Base-by-base conservation (phyloP, 2,329 filamentous ascomycete species). In the Cercospora sp. region DNA sequence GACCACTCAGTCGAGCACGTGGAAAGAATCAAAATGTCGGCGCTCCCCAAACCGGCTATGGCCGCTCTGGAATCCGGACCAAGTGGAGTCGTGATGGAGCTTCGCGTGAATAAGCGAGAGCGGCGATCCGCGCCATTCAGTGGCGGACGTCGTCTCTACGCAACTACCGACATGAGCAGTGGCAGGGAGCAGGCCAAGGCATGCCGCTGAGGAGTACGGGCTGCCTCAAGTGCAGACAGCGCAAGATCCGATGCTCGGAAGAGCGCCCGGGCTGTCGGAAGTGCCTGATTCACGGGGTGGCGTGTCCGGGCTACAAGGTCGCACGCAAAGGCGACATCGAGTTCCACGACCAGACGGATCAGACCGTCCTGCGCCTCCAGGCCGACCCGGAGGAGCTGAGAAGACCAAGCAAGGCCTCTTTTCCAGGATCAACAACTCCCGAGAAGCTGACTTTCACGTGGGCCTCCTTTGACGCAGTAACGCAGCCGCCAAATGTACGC, bases 221-320 rank as follows among this genome's bases (percentile, higher is more conserved):
- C 42, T 77, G 75, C 65, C 69, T 66, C 23, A 75, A 68, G n/a
- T 77, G 75, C 60, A 71, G 75, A 20, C 70, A 72, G 45, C 70
- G 75, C 20, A 77, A 76, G 67, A 72, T 77, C 63, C 68, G 73
- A 33, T 77, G 75, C 60, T 74, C 76, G 59, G 72, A 74, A 53
- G 64, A 64, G 12, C 66, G 75, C 7, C 75, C 75, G 16, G 63
- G 64, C 20, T 77, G 75, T 65, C 63, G 72, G 59, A 68, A 72
- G 30, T 76, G 75, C 67, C 65, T 63, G 8, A 74, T 70, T 12
- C 73, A 76, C 55, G 72, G 74, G 30, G 73, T 75, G 28, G 51
- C 65, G 3, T 77, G 75, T 63, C 71, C 74, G 3, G 75, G 75
- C 28, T 77, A 76, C 62, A 67, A 72, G 12, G 65, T 36, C 55